phyloP scores from a whole-genome alignment of 257 asterid genomes.

The Nicotiana obtusifolia region DNA sequence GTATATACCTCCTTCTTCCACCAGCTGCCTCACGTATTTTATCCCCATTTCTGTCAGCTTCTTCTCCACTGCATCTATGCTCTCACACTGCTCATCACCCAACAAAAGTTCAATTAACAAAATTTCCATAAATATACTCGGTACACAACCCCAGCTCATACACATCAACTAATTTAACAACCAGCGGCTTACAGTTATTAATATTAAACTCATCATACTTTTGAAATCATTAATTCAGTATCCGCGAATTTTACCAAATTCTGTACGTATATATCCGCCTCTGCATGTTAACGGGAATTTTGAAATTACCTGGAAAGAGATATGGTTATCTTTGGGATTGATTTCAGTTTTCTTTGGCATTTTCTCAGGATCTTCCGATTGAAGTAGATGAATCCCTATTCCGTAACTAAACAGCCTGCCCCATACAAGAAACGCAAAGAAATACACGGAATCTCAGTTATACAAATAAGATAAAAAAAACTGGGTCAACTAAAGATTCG shows the following conservation, averaged over 20 bases:
- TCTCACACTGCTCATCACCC: slow-evolving; percentile 57
- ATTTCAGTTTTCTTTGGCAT: slow-evolving; percentile 65
- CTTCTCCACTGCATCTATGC: slow-evolving; percentile 86
- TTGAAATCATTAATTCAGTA: background rate
- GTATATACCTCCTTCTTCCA: slow-evolving; percentile 82
- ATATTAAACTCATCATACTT: background rate
- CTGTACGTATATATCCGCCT: too few species aligned
- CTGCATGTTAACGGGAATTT: background rate
- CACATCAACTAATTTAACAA: background rate
- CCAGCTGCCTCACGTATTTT: slow-evolving; percentile 55
- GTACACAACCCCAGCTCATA: background rate
- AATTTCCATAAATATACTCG: background rate
- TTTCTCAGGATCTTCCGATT: slow-evolving; percentile 61
- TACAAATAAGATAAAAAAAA: background rate
- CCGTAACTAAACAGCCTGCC: slow-evolving; percentile 92
- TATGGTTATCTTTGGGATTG: slow-evolving; percentile 91
- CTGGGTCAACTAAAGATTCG: background rate
- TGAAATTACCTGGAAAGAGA: slow-evolving; percentile 77
- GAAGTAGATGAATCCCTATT: slow-evolving; percentile 85
- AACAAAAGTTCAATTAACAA: background rate
- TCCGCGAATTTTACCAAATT: background rate
- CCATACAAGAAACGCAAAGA: background rate
- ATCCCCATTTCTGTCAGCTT: slow-evolving; percentile 74
- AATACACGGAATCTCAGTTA: background rate
- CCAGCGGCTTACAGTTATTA: too few species aligned